phyloP scores from a whole-genome alignment of 1,284 basidiomycete species.

The Polyporus tsugae region DNA sequence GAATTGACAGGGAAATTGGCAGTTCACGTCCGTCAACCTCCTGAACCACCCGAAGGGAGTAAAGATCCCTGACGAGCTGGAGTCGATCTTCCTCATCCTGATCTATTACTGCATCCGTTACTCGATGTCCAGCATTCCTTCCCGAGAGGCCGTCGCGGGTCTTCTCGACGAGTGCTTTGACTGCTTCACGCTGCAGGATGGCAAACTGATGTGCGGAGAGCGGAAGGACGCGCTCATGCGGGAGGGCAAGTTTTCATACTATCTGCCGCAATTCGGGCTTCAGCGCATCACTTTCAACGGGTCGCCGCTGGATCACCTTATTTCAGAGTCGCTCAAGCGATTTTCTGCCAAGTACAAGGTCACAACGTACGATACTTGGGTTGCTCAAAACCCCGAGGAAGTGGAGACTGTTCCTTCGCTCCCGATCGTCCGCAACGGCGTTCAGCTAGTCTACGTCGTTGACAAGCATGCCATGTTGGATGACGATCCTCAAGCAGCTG shows the following conservation, averaged over 20 bases:
- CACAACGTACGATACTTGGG: not conserved
- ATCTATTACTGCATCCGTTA: conserved; percentile 9
- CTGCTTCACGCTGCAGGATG: not conserved
- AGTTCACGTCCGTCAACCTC: conserved; percentile 14
- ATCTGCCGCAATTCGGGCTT: not conserved
- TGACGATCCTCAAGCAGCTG: not conserved
- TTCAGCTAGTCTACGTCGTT: not conserved
- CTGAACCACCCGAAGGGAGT: conserved; percentile 3
- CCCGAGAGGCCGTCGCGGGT: not conserved
- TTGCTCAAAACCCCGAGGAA: not conserved
- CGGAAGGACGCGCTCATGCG: not conserved
- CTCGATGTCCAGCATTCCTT: not conserved
- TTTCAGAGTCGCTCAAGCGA: not conserved
- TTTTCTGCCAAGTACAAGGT: not conserved
- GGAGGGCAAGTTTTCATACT: not conserved
- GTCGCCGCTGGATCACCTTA: not conserved
- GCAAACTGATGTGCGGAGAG: not conserved
- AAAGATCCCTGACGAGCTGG: conserved; percentile 17
- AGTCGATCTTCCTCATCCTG: conserved; percentile 19
- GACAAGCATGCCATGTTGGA: not conserved
- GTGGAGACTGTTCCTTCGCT: no score
- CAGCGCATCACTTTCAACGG: not conserved
- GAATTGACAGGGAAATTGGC: conserved; percentile 14
- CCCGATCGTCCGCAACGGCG: not conserved
- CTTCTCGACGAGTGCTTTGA: not conserved